phyloP scores from a whole-genome alignment of 2,329 filamentous ascomycete species.

The Thielaviopsis ethacetica region DNA sequence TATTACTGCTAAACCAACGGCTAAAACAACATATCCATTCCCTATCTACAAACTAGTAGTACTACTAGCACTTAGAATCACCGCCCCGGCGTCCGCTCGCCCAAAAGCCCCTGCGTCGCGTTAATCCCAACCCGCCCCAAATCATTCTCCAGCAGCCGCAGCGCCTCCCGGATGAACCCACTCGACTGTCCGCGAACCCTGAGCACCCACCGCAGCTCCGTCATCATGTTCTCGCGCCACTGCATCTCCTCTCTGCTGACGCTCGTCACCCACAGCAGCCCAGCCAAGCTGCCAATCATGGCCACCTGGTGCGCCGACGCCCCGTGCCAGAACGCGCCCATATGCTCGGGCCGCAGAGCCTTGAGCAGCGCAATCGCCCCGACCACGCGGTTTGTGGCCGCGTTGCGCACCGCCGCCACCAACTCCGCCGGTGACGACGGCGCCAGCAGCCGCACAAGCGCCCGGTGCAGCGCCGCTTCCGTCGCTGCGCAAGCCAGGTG shows the following conservation, averaged over 20 bases:
- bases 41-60: too few species aligned
- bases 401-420: conserved; percentile 12
- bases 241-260: conserved; percentile 20
- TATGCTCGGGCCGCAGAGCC: conserved; percentile 21
- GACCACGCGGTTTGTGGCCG: conserved; percentile 19
- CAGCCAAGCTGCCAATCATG: conserved; percentile 19
- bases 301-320: conserved; percentile 17
- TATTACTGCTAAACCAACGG: too few species aligned
- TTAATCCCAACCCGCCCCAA: conserved; percentile 16
- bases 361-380: conserved; percentile 22
- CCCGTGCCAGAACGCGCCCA: conserved; percentile 26
- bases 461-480: conserved; percentile 27
- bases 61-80: neutral
- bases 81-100: conserved; percentile 23
- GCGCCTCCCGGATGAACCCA: conserved; percentile 23
- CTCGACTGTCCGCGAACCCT: conserved; percentile 23
- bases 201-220: conserved; percentile 26
- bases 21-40: too few species aligned
- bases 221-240: conserved; percentile 23
- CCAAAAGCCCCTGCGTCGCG: conserved; percentile 22
- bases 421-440: conserved; percentile 6
- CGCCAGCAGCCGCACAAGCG: conserved; percentile 21
- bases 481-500: conserved; percentile 27
- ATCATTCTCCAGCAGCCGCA: conserved; percentile 23
- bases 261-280: conserved; percentile 15